Base-by-base conservation (phyloP, 2,329 filamentous ascomycete species). In the Cercospora sp. region DNA sequence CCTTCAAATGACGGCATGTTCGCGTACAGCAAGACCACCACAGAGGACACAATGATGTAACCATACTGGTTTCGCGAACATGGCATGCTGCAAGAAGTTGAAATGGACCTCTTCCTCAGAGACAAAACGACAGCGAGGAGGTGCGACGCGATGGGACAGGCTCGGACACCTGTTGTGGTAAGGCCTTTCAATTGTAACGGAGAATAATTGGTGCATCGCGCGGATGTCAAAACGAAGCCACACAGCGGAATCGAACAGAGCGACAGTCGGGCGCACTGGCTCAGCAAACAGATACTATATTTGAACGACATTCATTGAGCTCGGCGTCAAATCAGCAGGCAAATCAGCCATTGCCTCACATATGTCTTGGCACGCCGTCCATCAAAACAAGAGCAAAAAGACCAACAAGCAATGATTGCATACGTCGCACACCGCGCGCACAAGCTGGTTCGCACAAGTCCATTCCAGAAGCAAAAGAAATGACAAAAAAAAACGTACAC, bases 401-500 rank as follows among this genome's bases (percentile, higher is more conserved):
- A 58, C 23, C 28, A 58, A 31, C 33, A 36, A 20, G 33, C 13
- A 33, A 18, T 16, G 5, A n/a, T 33, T 20, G 33, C n/a, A 58
- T 9, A 13, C 10, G 16, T 20, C 55, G 55, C 28, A 36, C 18
- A 12, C n/a, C 1, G 30, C 16, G 3, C 16, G 30, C 53, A 20
- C 26, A 58, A 16, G 28, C 33, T 40, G 6, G 1, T 40, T 33
- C 28, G 10, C 28, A 58, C 10, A 36, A 33, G 10, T 20, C n/a
- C 30, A 33, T 33, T 12, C 28, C 9, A 59, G 13, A 36, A n/a
- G 8, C 16, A 59, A 59, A 59, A 59, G 18, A 36, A 59, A 59
- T 31, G 55, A 18, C 8, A 20, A 62, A 30, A 62, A 61, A 62
- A 62, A 62, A 48, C 60, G 60, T 62, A 62, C 60, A 48, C 60